Percentiles rank a stretch among this genome's conserved stretches.
These are phyloP conservation scores for Macroventuria anomochaeta DNA, from an alignment of 2,329 filamentous ascomycete genomes.

Conservation along the genomic window DNA sequence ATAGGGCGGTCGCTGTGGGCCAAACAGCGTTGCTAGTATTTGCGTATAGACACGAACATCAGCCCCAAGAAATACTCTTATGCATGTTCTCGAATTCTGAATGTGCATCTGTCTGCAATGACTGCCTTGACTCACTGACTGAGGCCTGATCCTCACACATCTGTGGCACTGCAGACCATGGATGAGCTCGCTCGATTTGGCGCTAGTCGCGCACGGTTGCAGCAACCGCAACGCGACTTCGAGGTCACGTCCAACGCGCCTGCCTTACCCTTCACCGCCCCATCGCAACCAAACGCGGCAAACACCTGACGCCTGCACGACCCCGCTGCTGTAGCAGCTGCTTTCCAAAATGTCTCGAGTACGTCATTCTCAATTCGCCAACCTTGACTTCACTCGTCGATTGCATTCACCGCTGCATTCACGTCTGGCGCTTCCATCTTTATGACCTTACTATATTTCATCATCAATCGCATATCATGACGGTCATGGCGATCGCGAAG, in stretches of 20 bases:
- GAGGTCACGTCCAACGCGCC: slow-evolving; percentile 36
- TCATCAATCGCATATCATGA: background rate
- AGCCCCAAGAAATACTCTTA: background rate
- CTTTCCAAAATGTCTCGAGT: slow-evolving; percentile 43
- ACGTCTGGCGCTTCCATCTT: background rate
- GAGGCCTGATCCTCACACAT: too few species aligned
- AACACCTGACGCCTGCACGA: slow-evolving; percentile 21
- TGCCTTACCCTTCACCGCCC: slow-evolving; percentile 35
- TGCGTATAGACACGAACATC: background rate
- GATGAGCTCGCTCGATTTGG: too few species aligned
- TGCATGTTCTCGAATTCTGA: background rate
- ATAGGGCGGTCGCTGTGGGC: background rate
- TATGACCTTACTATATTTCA: slow-evolving; percentile 1
- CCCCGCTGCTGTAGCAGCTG: slow-evolving; percentile 24
- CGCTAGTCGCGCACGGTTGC: slow-evolving; percentile 24
- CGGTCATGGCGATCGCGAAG: background rate
- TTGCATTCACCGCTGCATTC: background rate
- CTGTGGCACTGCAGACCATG: too few species aligned
- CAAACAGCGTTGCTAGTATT: background rate
- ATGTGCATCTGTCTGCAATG: background rate
- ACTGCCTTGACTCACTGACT: too few species aligned
- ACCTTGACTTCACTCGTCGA: background rate
- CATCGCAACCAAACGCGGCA: slow-evolving; percentile 30
- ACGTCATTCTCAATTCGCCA: slow-evolving; percentile 27
- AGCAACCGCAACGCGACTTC: slow-evolving; percentile 30